A percentile compares a stretch with the other conserved stretches of the same genome.
These are phyloP conservation scores for Volvariella surrecta DNA, from an alignment of 1,284 basidiomycete species.

Conservation along the genomic window DNA sequence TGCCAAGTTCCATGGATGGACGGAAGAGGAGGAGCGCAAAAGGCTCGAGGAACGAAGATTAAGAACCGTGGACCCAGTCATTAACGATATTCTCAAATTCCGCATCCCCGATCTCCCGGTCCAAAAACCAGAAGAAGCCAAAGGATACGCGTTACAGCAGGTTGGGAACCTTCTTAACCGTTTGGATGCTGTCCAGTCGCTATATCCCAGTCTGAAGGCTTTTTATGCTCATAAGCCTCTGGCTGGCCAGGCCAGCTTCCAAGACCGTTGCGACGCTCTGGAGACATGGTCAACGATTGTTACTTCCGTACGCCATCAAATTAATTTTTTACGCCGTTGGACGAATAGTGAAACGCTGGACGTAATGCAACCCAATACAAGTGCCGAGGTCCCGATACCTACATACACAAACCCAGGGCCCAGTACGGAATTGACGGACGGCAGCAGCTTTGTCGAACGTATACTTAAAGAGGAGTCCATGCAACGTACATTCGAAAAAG, in stretches of 20 bases:
- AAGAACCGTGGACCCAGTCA: conserved; percentile 72
- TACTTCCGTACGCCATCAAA: conserved; percentile 69
- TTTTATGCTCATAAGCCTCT: conserved; percentile 74
- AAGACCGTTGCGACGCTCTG: conserved; percentile 75
- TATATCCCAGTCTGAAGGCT: conserved; percentile 82
- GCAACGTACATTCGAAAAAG: conserved; percentile 90
- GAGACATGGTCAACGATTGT: conserved; percentile 87
- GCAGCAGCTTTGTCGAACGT: conserved; percentile 85
- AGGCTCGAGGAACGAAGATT: conserved; percentile 78
- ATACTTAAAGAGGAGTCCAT: conserved; percentile 95
- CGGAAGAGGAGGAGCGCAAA: conserved; percentile 77
- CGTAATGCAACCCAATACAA: conserved; percentile 69
- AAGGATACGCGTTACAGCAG: conserved; percentile 54
- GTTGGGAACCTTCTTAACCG: conserved; percentile 72
- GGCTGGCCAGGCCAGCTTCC: conserved; percentile 60
- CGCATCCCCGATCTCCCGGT: conserved; percentile 36
- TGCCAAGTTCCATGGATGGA: conserved; percentile 76
- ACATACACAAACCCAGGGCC: conserved; percentile 13
- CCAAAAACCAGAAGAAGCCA: conserved; percentile 30
- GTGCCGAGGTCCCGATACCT: conserved; percentile 44
- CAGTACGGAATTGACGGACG: conserved; percentile 39
- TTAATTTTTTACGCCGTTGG: conserved; percentile 79
- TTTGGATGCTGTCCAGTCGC: conserved; percentile 75
- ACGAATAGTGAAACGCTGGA: conserved; percentile 88
- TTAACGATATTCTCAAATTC: conserved; percentile 80